Conservation (phyloP, 2,329 filamentous ascomycete species). For the Arthrobotrys iridis region DNA sequence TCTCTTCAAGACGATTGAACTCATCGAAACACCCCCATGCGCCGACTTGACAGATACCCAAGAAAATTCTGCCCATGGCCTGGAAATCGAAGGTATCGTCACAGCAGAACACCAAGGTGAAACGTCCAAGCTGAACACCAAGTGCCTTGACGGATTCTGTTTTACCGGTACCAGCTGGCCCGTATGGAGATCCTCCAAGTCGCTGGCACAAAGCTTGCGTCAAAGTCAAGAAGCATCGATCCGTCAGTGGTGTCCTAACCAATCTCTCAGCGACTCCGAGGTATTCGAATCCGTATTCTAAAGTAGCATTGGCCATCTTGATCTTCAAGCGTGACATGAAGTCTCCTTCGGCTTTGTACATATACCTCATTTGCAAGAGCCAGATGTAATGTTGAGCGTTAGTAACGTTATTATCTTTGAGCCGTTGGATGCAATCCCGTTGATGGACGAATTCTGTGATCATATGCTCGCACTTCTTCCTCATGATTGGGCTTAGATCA, state of each 20-base stretch:
- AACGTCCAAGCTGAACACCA: constrained; percentile 93
- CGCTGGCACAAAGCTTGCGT: constrained; percentile 95
- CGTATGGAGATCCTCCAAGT: constrained; percentile 95
- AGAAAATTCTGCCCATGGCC: constrained; percentile 98
- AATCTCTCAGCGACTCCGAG: constrained; percentile 95
- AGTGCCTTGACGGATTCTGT: constrained; percentile 99
- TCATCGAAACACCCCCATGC: constrained; percentile 99
- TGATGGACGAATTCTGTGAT: constrained; percentile 99
- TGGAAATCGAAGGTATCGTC: constrained; percentile 99
- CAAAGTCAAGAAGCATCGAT: constrained; percentile 96
- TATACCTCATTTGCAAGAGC: constrained; percentile 96
- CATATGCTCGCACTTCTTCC: constrained; percentile 97
- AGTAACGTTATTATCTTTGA: constrained; percentile 78
- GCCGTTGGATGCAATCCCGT: constrained; percentile 88
- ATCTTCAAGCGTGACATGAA: constrained; percentile 83
- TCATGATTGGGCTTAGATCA: constrained; percentile 83
- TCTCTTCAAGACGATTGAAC: constrained; percentile 98
- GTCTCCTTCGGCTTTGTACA: constrained; percentile 84
- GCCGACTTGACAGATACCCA: constrained; percentile 98
- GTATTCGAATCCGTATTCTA: constrained; percentile 98
- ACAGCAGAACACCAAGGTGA: constrained; percentile 98
- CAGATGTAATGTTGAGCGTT: constrained; percentile 85
- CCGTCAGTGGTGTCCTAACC: constrained; percentile 94
- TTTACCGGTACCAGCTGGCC: constrained; percentile 96
- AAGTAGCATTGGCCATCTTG: constrained; percentile 94